phyloP scores from a whole-genome alignment of 768 basidiomycete species.

The Baorangia bicolor region DNA sequence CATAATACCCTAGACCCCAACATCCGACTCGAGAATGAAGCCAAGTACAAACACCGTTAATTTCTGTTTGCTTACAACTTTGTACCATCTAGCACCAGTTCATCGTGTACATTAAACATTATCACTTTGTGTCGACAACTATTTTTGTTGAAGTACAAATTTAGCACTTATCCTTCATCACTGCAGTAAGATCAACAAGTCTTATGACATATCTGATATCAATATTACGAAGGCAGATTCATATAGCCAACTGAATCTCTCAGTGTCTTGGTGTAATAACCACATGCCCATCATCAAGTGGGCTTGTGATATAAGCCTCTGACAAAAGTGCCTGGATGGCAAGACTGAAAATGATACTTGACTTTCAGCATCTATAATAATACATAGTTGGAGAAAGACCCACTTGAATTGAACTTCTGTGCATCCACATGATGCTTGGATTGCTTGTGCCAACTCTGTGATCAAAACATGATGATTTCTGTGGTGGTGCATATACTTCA shows the following conservation, averaged over 20 bases:
- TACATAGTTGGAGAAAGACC: neutral
- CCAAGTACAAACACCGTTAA: constrained; percentile 89
- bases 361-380: neutral
- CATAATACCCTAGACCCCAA: constrained; percentile 92
- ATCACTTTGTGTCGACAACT: neutral
- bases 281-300: constrained; percentile 30
- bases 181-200: neutral
- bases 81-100: constrained; percentile 23
- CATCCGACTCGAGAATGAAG: constrained; percentile 77
- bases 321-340: constrained; percentile 22
- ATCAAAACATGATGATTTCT: constrained; percentile 1
- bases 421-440: constrained; percentile 12
- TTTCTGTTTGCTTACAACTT: constrained; percentile 7
- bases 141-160: neutral
- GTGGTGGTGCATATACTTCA: constrained; percentile 18
- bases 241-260: neutral
- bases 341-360: constrained; percentile 3
- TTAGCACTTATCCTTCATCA: neutral
- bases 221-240: neutral
- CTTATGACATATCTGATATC: neutral
- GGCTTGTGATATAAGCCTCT: constrained; percentile 33
- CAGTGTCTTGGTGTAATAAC: constrained; percentile 29
- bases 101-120: constrained; percentile 14
- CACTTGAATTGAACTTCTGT: constrained; percentile 24
- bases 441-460: constrained; percentile 13